Base-by-base conservation (phyloP, 164 flowering plant species). In the Vitis rupestris region DNA sequence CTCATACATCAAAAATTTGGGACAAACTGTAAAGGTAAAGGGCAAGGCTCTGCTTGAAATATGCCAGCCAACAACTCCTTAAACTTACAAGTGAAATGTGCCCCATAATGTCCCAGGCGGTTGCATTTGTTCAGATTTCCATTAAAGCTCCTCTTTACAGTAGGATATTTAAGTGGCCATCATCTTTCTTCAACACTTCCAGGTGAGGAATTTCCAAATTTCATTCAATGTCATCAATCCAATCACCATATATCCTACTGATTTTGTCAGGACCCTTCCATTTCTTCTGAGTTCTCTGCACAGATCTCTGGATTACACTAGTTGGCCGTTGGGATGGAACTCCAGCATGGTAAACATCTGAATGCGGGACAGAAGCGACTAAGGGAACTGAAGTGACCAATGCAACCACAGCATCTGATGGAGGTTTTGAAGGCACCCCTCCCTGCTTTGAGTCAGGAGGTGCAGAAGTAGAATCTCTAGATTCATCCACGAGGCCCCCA, bases 211-310 rank as follows among this genome's bases (percentile, higher is more conserved):
- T 58, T 37, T 51, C 44, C 31, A 23, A 29, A 31, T 56, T 19
- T 56, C 69, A 83, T 71, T 91, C 92, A 53, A 82, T 77, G 71
- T 93, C 99, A 65, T 95, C 99, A 29, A 96, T 93, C 99, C 99
- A 96, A 67, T 96, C 99, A 66, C 99, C 99, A 74, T 95, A 95
- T 78, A 96, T 96, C 80, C 91, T 73, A 71, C 99, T 96, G 76
- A 96, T 96, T 79, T 90, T 96, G 74, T 93, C 91, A 1, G 99
- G 99, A 29, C 99, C 99, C 62, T 95, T 95, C 99, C 99, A 95
- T 67, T 93, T 95, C 76, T 85, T 89, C 57, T 71, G 80, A 12
- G 90, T 64, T 61, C 91, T 85, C 70, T 84, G 88, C 14, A 87
- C 91, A 57, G 81, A 79, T 76, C 88, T 84, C 80, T 81, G 97